Evolutionary conservation across 176 grass and related monocot genomes (phyloP).

Genomic region (Canna indica): DNA sequence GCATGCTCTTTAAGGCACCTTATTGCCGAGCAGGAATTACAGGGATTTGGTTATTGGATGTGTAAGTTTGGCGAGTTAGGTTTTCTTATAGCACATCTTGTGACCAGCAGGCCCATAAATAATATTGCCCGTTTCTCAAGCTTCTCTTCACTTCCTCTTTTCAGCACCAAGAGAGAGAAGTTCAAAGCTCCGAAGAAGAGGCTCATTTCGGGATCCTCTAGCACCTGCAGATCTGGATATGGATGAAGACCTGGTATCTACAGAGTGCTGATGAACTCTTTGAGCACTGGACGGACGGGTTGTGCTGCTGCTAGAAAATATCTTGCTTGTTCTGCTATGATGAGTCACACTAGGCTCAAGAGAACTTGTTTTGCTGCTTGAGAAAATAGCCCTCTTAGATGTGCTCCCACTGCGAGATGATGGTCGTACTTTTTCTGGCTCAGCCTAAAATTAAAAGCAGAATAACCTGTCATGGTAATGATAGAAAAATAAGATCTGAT

Average conservation of each 20-base stretch:
- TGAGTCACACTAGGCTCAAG: conserved; percentile 42
- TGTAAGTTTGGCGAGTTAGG: not conserved
- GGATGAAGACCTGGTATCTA: conserved; percentile 43
- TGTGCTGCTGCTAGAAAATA: conserved; percentile 46
- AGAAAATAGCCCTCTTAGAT: conserved; percentile 44
- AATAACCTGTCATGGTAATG: not conserved
- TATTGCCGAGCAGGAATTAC: not conserved
- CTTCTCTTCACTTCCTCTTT: conserved; percentile 40
- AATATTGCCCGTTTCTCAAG: not conserved
- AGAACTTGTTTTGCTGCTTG: conserved; percentile 43
- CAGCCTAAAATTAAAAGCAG: not conserved
- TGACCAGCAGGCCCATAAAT: not conserved
- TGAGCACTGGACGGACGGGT: conserved; percentile 48
- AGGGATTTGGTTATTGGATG: not conserved
- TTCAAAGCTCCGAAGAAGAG: conserved; percentile 48
- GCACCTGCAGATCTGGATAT: conserved; percentile 41
- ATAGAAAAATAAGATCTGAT: not conserved
- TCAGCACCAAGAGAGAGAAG: conserved; percentile 44
- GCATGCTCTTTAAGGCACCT: not conserved
- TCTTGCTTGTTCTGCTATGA: conserved; percentile 38
- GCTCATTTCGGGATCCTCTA: conserved; percentile 44
- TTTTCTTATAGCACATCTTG: not conserved
- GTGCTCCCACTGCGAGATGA: conserved; percentile 55
- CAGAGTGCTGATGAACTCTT: conserved; percentile 28
- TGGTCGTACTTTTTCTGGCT: conserved; percentile 30